A percentile compares a stretch with the other conserved stretches of the same genome.
These are phyloP conservation scores for Umbelopsis sp. DNA, from an alignment of 371 early-diverging fungal genomes.

Conservation along the genomic window DNA sequence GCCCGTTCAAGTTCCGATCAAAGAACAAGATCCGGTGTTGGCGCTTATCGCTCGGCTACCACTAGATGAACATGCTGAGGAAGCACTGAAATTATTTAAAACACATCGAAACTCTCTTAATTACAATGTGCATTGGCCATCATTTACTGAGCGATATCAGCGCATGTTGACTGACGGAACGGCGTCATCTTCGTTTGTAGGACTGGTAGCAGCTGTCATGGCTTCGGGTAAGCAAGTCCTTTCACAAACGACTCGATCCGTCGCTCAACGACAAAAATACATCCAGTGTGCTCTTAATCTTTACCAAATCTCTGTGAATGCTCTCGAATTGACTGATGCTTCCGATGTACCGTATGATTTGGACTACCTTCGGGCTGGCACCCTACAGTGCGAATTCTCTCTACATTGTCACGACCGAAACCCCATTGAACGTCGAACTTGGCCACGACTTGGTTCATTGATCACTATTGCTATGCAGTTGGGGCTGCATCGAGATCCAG, in stretches of 20 bases:
- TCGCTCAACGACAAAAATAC: not conserved
- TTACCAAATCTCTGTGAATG: not conserved
- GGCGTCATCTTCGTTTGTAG: not conserved
- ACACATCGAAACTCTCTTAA: not conserved
- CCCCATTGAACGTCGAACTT: slow-evolving; percentile 6
- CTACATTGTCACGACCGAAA: not conserved
- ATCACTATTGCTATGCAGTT: slow-evolving; percentile 13
- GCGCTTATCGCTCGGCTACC: not conserved
- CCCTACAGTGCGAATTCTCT: not conserved
- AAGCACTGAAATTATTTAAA: not conserved
- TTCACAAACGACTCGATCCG: not conserved
- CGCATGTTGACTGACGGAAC: not conserved
- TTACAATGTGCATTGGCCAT: slow-evolving; percentile 4
- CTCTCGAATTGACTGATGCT: not conserved
- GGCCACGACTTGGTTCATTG: slow-evolving; percentile 2
- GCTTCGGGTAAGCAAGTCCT: slow-evolving; percentile 8
- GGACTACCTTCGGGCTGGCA: not conserved
- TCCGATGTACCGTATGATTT: slow-evolving; percentile 2
- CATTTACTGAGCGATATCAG: not conserved
- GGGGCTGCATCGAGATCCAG: slow-evolving; percentile 11
- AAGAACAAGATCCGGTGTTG: not conserved
- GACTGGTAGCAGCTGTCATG: not conserved
- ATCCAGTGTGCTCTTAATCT: not conserved
- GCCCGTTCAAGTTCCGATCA: not conserved
- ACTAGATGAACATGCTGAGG: not conserved